These are phyloP conservation scores for Penicillium angulare DNA, from an alignment of 495 filamentous ascomycete species.

Conservation along the genomic window DNA sequence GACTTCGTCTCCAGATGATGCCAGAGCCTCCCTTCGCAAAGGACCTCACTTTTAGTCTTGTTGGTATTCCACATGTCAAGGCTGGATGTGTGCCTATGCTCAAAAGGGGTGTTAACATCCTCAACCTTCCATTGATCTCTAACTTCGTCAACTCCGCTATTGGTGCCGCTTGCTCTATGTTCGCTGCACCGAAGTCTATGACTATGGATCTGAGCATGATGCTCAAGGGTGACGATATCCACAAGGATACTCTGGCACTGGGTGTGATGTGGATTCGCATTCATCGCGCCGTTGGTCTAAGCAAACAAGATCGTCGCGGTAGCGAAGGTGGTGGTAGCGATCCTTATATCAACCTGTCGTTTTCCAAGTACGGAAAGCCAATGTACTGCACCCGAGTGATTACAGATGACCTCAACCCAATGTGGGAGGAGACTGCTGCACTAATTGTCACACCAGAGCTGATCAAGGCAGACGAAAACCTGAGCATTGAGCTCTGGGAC, in stretches of 20 bases:
- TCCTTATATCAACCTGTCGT: slow-evolving; percentile 76
- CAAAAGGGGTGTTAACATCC: slow-evolving; percentile 80
- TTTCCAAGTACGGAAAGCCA: slow-evolving; percentile 91
- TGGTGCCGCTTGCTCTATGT: slow-evolving; percentile 78
- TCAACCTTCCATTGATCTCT: slow-evolving; percentile 89
- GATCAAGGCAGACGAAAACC: slow-evolving; percentile 88
- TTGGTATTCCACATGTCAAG: slow-evolving; percentile 84
- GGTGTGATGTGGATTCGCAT: slow-evolving; percentile 91
- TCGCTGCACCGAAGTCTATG: slow-evolving; percentile 95
- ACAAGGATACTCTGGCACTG: slow-evolving; percentile 81
- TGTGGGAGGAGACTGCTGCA: slow-evolving; percentile 90
- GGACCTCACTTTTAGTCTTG: slow-evolving; percentile 86
- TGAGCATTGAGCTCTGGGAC: slow-evolving; percentile 95
- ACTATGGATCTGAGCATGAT: slow-evolving; percentile 87
- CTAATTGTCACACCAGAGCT: slow-evolving; percentile 81
- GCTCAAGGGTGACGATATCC: slow-evolving; percentile 83
- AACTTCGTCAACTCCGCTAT: slow-evolving; percentile 99
- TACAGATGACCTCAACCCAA: slow-evolving; percentile 87
- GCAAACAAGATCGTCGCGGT: slow-evolving; percentile 86
- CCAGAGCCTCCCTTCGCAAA: slow-evolving; percentile 90
- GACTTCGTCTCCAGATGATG: slow-evolving; percentile 78
- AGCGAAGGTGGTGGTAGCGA: slow-evolving; percentile 87
- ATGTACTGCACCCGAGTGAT: slow-evolving; percentile 98
- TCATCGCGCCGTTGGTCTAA: slow-evolving; percentile 79
- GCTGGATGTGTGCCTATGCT: slow-evolving; percentile 93